Conservation (phyloP, 1,139 yeast genomes). For the Scheffersomyces lignicola region DNA sequence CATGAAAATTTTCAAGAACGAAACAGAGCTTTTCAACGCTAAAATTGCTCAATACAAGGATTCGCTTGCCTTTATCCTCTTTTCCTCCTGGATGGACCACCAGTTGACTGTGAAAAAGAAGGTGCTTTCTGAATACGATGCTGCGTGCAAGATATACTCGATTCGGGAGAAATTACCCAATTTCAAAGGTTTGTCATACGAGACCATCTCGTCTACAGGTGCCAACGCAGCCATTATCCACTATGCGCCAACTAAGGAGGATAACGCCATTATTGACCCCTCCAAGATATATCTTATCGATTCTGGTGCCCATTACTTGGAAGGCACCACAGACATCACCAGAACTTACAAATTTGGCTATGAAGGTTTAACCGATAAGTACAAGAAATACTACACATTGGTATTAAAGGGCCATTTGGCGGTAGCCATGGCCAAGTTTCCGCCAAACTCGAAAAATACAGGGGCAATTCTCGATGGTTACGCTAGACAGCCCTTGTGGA, state of each 20-base stretch:
- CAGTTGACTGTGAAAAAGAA: slow-evolving; percentile 27
- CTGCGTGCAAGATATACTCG: slow-evolving; percentile 41
- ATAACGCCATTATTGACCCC: slow-evolving; percentile 42
- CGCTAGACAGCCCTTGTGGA: slow-evolving; percentile 55
- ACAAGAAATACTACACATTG: slow-evolving; percentile 46
- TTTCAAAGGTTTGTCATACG: slow-evolving; percentile 54
- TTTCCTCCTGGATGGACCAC: slow-evolving; percentile 44
- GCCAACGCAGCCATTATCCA: slow-evolving; percentile 57
- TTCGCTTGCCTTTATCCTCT: slow-evolving; percentile 41
- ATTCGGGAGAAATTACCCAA: slow-evolving; percentile 44
- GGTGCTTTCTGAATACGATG: slow-evolving; percentile 39
- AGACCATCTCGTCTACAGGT: slow-evolving; percentile 55
- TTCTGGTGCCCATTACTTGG: slow-evolving; percentile 57
- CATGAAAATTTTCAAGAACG: slow-evolving; percentile 38
- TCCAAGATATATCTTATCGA: slow-evolving; percentile 46
- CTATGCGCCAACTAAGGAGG: slow-evolving; percentile 50
- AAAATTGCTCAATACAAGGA: slow-evolving; percentile 46
- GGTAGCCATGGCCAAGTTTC: slow-evolving; percentile 53
- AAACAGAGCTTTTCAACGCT: slow-evolving; percentile 38
- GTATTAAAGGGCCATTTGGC: slow-evolving; percentile 58
- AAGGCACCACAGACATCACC: slow-evolving; percentile 63
- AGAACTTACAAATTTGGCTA: slow-evolving; percentile 48
- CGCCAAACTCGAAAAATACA: slow-evolving; percentile 36
- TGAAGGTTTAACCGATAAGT: slow-evolving; percentile 21
- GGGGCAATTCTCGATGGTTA: slow-evolving; percentile 50